Percentiles rank a stretch among this genome's conserved stretches.
Evolutionary conservation across 371 early-diverging fungal species (phyloP).

Genomic region (Capniomyces stellatus): DNA sequence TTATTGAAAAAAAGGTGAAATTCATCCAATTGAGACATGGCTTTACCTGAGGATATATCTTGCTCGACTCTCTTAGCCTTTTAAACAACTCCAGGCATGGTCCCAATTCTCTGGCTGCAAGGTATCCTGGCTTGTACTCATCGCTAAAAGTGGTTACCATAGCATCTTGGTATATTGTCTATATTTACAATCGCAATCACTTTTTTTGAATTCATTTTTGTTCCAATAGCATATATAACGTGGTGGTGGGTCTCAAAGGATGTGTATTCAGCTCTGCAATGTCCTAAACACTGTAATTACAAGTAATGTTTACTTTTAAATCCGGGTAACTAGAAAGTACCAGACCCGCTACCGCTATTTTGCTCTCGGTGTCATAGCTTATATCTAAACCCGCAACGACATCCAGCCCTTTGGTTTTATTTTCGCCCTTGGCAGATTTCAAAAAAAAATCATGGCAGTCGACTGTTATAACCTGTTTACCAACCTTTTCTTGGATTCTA

Average conservation of each 20-base stretch:
- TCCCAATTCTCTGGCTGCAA: conserved; percentile 73
- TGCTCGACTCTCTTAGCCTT: conserved; percentile 28
- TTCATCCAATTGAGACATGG: no score
- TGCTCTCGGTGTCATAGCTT: background rate
- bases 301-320: background rate
- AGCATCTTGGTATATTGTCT: background rate
- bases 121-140: conserved; percentile 60
- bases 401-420: no score
- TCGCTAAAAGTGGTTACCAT: background rate
- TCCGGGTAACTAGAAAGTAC: background rate
- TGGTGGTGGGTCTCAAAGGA: background rate
- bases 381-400: background rate
- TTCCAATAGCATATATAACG: background rate
- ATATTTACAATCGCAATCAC: background rate
- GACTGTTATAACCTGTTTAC: no score
- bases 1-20: no score
- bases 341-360: background rate
- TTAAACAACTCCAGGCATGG: conserved; percentile 36
- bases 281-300: background rate
- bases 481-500: no score
- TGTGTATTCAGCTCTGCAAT: background rate
- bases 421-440: no score
- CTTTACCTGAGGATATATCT: conserved; percentile 51
- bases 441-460: no score
- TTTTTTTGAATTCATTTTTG: background rate